These are phyloP conservation scores for Trichoderma sp. DNA, from an alignment of 2,329 filamentous ascomycete genomes.

Conservation along the genomic window DNA sequence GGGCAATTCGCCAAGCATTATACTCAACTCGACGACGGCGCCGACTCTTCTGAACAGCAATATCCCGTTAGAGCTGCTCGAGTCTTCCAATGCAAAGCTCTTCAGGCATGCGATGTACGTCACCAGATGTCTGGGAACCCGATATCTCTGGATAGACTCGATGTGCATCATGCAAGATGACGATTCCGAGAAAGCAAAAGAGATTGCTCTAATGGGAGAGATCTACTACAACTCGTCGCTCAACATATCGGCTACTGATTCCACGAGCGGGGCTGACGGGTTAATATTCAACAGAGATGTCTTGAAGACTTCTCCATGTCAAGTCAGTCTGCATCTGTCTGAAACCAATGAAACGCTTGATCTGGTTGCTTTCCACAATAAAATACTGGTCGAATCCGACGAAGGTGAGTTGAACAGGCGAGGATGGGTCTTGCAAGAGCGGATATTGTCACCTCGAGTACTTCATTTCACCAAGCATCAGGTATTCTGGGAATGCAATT, in stretches of 20 bases:
- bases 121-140: background rate
- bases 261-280: constrained; percentile 20
- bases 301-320: constrained; percentile 19
- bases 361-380: background rate
- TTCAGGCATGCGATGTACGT: constrained; percentile 1
- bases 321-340: background rate
- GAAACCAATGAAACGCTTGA: background rate
- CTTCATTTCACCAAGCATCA: background rate
- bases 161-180: constrained; percentile 20
- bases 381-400: background rate
- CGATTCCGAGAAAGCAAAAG: constrained; percentile 1
- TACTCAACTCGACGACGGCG: background rate
- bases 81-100: background rate
- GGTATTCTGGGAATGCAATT: background rate
- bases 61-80: background rate
- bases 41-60: background rate
- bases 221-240: constrained; percentile 25
- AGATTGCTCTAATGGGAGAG: constrained; percentile 25
- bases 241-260: constrained; percentile 24
- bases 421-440: constrained; percentile 16
- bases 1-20: background rate
- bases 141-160: constrained; percentile 12
- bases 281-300: constrained; percentile 17
- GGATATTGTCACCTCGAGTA: constrained; percentile 1
- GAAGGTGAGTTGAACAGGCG: constrained; percentile 16